Conservation (phyloP, 1,284 basidiomycete genomes). For the Agaricales sp. region DNA sequence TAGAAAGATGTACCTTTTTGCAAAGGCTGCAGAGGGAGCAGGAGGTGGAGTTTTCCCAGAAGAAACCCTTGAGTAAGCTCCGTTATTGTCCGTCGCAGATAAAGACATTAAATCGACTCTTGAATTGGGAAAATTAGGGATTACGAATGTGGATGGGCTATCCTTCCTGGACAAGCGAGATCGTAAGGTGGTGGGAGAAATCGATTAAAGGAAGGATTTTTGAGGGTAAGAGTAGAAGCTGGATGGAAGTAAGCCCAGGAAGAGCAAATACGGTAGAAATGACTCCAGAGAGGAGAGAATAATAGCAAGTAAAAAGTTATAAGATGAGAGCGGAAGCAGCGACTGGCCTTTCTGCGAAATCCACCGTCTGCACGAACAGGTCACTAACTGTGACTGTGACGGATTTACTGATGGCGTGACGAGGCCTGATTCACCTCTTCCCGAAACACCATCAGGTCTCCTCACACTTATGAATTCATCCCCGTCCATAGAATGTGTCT, state of each 20-base stretch:
- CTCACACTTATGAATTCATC: too few relatives aligned
- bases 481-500: too few relatives aligned
- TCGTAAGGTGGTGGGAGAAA: conserved; percentile 2
- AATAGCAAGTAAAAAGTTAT: not conserved
- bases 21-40: conserved; percentile 80
- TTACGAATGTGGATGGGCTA: conserved; percentile 46
- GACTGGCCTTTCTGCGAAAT: not conserved
- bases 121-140: conserved; percentile 69
- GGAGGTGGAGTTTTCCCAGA: conserved; percentile 84
- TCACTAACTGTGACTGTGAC: not conserved
- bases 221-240: conserved; percentile 1
- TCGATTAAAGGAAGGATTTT: conserved; percentile 2
- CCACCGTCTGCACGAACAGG: not conserved
- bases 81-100: conserved; percentile 69
- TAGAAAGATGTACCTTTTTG: conserved; percentile 55
- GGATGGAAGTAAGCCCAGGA: not conserved
- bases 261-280: conserved; percentile 1
- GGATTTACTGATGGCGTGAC: too few relatives aligned
- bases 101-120: conserved; percentile 74
- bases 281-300: not conserved
- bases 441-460: too few relatives aligned
- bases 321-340: not conserved
- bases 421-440: too few relatives aligned
- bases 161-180: conserved; percentile 2
- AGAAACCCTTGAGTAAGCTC: conserved; percentile 66